Base-by-base conservation (phyloP, 805 yeast species). In the Yueomyces sinensis region DNA sequence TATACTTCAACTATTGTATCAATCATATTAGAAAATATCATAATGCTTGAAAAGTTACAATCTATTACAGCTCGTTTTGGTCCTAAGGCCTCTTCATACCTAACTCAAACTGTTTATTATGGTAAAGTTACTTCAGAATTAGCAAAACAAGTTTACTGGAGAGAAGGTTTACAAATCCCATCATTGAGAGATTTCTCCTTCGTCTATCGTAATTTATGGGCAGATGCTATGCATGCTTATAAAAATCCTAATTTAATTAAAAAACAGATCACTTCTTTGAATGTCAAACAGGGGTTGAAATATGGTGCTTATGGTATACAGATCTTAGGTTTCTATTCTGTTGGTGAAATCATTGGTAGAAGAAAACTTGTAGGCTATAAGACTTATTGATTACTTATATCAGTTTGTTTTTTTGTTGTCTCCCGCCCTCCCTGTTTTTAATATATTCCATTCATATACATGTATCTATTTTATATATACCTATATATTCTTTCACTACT, bases 311-410 rank as follows among this genome's bases (percentile, higher is more conserved):
- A 74, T 62, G 76, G 75, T 46, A 63, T 86, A 47, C 98, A 91
- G 66, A 63, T 89, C 37, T 66, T 82, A 45, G 98, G 96, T 44
- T 71, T 87, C 58, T 91, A 86, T 64, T 75, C 96, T 19, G 69
- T 89, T 32, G 98, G 98, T 58, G 98, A 91, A 71, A 75, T 87
- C 48, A 70, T 91, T 54, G 98, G 98, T 55, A 84, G 97, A 71
- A 81, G 97, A 70, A 75, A 82, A 53, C 50, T 91, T 41, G 82
- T 86, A 54, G 95, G 96, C 47, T 89, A 91, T 73, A 70, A 58
- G 41, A 62, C 49, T 59, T 35, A 42, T 27, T 22, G 9, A 9
- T 22, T 22, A 22, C 25, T 22, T 13, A 22, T 22, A 22, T 22
- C 13, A 9, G 25, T 22, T 22, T 27, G 13, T 13, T 14, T 7